These are phyloP conservation scores for Kondoa malvinella DNA, from an alignment of 768 basidiomycete genomes.

Conservation along the genomic window DNA sequence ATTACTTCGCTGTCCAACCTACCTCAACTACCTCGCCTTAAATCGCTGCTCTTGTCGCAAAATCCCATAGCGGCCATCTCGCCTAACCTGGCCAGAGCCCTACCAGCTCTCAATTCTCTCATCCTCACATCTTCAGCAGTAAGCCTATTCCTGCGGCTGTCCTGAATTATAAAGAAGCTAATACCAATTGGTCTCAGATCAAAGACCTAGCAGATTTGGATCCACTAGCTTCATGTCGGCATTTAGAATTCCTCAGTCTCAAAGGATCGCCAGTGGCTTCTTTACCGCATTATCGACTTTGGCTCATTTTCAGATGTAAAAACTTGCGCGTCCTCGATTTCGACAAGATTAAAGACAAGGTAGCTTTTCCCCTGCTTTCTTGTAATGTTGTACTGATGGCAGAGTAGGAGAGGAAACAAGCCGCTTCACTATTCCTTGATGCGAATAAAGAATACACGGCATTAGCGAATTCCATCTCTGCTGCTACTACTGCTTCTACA, in stretches of 20 bases:
- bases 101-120: slow-evolving; percentile 65
- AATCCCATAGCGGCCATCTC: slow-evolving; percentile 75
- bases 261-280: slow-evolving; percentile 70
- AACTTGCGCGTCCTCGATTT: slow-evolving; percentile 82
- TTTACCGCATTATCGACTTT: slow-evolving; percentile 92
- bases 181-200: slow-evolving; percentile 30
- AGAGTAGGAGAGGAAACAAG: slow-evolving; percentile 58
- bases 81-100: slow-evolving; percentile 60
- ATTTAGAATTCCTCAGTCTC: slow-evolving; percentile 57
- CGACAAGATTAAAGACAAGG: slow-evolving; percentile 86
- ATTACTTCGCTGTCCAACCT: slow-evolving; percentile 66
- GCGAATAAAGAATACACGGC: slow-evolving; percentile 58
- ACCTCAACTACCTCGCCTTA: slow-evolving; percentile 66
- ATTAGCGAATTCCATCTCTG: slow-evolving; percentile 57
- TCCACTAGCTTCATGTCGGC: slow-evolving; percentile 18
- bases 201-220: slow-evolving; percentile 35
- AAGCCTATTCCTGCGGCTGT: neutral
- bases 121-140: slow-evolving; percentile 56
- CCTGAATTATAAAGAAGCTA: slow-evolving; percentile 3
- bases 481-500: neutral
- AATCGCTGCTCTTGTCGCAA: slow-evolving; percentile 70
- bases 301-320: slow-evolving; percentile 77
- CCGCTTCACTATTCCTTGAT: slow-evolving; percentile 61
- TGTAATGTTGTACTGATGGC: neutral
- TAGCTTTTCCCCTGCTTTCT: slow-evolving; percentile 29